A percentile compares a stretch with the other conserved stretches of the same genome.
Conservation (phyloP, 225 moss, liverwort and hornwort genomes). For the Polytrichum commune region DNA sequence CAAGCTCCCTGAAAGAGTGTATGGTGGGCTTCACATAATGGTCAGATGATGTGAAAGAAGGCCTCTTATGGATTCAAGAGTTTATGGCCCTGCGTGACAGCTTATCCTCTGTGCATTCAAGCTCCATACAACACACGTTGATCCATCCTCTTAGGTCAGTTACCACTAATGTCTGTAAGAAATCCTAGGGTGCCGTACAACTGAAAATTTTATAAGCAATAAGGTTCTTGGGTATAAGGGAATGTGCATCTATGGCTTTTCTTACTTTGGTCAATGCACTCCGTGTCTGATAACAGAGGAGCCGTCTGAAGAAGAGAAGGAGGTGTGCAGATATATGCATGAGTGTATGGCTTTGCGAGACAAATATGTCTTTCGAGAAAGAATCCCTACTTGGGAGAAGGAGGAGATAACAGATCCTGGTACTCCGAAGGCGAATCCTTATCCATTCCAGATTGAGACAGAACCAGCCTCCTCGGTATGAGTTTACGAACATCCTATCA, state of each 20-base stretch:
- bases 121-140: slow-evolving; percentile 25
- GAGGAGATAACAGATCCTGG: slow-evolving; percentile 84
- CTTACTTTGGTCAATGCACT: too few relatives aligned
- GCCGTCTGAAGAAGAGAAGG: slow-evolving; percentile 77
- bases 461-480: slow-evolving; percentile 62
- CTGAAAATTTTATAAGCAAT: slow-evolving; percentile 16
- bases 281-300: slow-evolving; percentile 44
- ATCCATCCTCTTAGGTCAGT: slow-evolving; percentile 37
- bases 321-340: slow-evolving; percentile 78
- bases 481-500: not conserved
- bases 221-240: too few relatives aligned
- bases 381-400: slow-evolving; percentile 72
- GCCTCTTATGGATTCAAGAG: slow-evolving; percentile 35
- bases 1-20: slow-evolving; percentile 43
- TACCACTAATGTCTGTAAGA: slow-evolving; percentile 27
- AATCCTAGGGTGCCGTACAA: slow-evolving; percentile 22
- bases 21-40: slow-evolving; percentile 31
- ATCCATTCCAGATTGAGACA: slow-evolving; percentile 60
- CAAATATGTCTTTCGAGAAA: slow-evolving; percentile 81
- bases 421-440: slow-evolving; percentile 79
- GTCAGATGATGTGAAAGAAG: slow-evolving; percentile 44
- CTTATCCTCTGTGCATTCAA: slow-evolving; percentile 36
- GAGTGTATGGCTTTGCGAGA: slow-evolving; percentile 72
- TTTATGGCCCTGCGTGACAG: slow-evolving; percentile 41
- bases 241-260: too few relatives aligned